Evolutionary conservation across 169 alveolate genomes (phyloP).

Genomic region (Pseudocohnilembus persalinus): DNA sequence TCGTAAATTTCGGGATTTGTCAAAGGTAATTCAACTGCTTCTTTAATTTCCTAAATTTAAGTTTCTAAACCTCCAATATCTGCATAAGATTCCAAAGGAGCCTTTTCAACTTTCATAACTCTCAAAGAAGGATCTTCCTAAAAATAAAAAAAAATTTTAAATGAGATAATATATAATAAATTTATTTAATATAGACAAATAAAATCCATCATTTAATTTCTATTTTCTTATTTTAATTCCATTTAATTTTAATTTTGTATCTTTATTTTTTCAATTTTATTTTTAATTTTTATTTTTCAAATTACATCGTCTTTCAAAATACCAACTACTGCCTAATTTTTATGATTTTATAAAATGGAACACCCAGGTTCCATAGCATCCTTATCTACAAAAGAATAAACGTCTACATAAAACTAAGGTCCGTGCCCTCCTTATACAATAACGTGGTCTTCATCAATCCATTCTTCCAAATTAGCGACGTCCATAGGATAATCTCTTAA

Average conservation of each 20-base stretch:
- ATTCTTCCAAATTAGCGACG: constrained; percentile 98
- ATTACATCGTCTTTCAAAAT: constrained; percentile 97
- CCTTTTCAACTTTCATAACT: constrained; percentile 91
- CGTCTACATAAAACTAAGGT: constrained; percentile 97
- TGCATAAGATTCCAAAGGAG: constrained; percentile 99
- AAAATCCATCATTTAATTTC: constrained; percentile 24
- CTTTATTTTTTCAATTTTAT: not conserved
- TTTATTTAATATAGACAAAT: not conserved
- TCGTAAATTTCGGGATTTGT: constrained; percentile 99
- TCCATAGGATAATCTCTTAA: constrained; percentile 98
- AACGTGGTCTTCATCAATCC: constrained; percentile 98
- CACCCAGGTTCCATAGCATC: constrained; percentile 98
- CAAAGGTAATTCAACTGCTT: constrained; percentile 94
- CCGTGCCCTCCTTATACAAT: constrained; percentile 98
- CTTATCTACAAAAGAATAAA: constrained; percentile 97
- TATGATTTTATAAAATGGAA: constrained; percentile 95
- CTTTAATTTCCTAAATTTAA: constrained; percentile 93
- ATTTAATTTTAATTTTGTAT: not conserved
- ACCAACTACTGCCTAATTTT: constrained; percentile 96
- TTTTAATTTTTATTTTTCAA: not conserved
- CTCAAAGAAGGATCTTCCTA: constrained; percentile 33
- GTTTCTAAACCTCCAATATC: constrained; percentile 99
- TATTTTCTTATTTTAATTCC: not conserved
- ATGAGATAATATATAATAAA: not conserved
- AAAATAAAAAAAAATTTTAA: no score